Evolutionary conservation across 176 grass and related monocot species (phyloP).

Genomic region (Dendrocalamus sinicus): DNA sequence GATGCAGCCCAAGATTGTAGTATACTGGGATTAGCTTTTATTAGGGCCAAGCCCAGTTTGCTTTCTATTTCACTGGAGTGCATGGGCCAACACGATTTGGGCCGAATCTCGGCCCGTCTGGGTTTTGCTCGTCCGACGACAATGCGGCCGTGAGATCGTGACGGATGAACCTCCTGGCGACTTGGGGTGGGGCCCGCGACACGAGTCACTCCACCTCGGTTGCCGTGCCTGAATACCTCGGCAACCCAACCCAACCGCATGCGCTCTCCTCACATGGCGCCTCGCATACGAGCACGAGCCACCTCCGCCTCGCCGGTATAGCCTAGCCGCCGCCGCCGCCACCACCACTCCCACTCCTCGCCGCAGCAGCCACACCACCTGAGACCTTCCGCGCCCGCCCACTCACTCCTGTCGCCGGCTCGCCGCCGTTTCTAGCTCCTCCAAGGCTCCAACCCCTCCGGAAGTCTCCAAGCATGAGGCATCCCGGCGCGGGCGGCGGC

Average conservation of each 20-base stretch:
- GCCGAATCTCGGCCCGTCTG: rapidly evolving
- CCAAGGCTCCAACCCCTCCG: slow-evolving; percentile 46
- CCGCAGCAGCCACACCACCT: slow-evolving; percentile 29
- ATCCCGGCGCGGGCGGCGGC: slow-evolving; percentile 44
- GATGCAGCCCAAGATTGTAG: neutral
- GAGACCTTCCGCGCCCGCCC: neutral
- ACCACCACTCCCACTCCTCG: neutral
- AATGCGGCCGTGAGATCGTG: too few species aligned
- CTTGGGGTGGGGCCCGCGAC: slow-evolving; percentile 23
- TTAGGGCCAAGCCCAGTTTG: neutral
- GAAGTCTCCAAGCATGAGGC: slow-evolving; percentile 70
- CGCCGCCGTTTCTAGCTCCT: slow-evolving; percentile 45
- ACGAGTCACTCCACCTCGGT: slow-evolving; percentile 23
- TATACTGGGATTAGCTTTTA: neutral
- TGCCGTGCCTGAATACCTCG: neutral
- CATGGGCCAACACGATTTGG: too few species aligned
- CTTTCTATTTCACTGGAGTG: neutral
- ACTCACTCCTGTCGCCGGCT: slow-evolving; percentile 29
- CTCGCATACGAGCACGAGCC: slow-evolving; percentile 27
- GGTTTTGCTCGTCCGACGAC: too few species aligned
- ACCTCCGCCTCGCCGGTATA: slow-evolving; percentile 28
- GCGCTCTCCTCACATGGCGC: slow-evolving; percentile 68
- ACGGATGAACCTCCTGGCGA: slow-evolving; percentile 10
- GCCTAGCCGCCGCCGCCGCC: neutral
- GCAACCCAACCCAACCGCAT: slow-evolving; percentile 42